Evolutionary conservation across 306 rosid genomes (phyloP).

Genomic region (Quercus bicolor): DNA sequence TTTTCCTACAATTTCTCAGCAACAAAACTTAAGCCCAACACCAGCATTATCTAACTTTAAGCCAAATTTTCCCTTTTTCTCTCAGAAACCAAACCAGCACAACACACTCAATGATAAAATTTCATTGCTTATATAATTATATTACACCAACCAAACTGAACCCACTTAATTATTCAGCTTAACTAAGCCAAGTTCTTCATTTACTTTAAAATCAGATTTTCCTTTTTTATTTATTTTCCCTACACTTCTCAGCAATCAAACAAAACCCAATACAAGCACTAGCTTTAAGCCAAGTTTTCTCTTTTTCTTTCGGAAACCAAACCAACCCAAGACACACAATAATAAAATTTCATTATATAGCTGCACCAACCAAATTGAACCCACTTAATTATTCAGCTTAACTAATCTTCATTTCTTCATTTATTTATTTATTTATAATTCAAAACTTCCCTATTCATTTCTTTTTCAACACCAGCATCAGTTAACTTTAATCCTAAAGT

Average conservation of each 20-base stretch:
- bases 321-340: background rate
- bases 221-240: background rate
- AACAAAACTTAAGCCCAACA: background rate
- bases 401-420: no score
- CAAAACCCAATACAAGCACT: background rate
- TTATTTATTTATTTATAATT: no score
- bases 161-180: background rate
- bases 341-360: no score
- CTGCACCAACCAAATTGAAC: no score
- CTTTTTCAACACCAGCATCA: no score
- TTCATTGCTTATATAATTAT: no score
- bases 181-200: background rate
- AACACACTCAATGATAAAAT: background rate
- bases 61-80: background rate
- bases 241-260: background rate
- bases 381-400: no score
- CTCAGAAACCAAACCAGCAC: background rate
- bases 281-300: background rate
- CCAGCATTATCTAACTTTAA: background rate
- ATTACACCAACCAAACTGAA: background rate
- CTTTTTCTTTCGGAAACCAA: background rate
- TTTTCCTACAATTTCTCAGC: background rate
- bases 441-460: no score
- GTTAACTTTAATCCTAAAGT: no score
- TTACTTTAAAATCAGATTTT: background rate